Percentiles rank a stretch among this genome's conserved stretches.
phyloP scores from a whole-genome alignment of 2,329 filamentous ascomycete species.

The Fusarium anguioides region DNA sequence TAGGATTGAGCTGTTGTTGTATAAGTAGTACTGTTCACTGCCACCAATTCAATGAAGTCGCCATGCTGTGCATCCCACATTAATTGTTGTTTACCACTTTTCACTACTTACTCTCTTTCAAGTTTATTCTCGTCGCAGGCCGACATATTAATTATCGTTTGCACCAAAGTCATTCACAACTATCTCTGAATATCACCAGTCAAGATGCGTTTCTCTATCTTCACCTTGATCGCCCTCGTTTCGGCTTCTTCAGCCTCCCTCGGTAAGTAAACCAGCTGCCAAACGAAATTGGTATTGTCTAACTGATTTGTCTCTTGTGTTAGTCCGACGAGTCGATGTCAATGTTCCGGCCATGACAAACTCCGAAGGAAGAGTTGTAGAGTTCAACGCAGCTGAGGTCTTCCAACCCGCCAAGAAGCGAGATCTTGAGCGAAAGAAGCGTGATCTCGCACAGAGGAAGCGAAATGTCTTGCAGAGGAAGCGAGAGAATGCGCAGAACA shows the following conservation, averaged over 20 bases:
- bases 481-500: conserved; percentile 7
- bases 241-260: conserved; percentile 57
- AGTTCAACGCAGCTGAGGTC: conserved; percentile 58
- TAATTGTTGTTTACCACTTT: conserved; percentile 3
- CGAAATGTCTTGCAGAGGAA: conserved; percentile 6
- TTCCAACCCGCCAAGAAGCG: conserved; percentile 52
- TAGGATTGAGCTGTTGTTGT: background rate
- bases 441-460: conserved; percentile 4
- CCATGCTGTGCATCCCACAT: conserved; percentile 14
- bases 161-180: conserved; percentile 21
- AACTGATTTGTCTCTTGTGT: conserved; percentile 21
- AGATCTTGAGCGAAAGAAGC: conserved; percentile 3
- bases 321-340: conserved; percentile 46
- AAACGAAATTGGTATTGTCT: conserved; percentile 1
- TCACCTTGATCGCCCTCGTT: conserved; percentile 60
- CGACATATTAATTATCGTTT: conserved; percentile 54
- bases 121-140: conserved; percentile 60
- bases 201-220: conserved; percentile 66
- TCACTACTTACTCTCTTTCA: conserved; percentile 9
- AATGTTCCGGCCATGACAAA: conserved; percentile 60
- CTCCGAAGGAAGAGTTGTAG: conserved; percentile 56
- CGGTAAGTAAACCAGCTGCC: conserved; percentile 38
- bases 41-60: background rate
- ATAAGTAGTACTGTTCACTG: conserved; percentile 23
- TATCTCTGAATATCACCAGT: conserved; percentile 25